phyloP scores from a whole-genome alignment of 2,329 filamentous ascomycete genomes.

The Ceratocystis variospora region DNA sequence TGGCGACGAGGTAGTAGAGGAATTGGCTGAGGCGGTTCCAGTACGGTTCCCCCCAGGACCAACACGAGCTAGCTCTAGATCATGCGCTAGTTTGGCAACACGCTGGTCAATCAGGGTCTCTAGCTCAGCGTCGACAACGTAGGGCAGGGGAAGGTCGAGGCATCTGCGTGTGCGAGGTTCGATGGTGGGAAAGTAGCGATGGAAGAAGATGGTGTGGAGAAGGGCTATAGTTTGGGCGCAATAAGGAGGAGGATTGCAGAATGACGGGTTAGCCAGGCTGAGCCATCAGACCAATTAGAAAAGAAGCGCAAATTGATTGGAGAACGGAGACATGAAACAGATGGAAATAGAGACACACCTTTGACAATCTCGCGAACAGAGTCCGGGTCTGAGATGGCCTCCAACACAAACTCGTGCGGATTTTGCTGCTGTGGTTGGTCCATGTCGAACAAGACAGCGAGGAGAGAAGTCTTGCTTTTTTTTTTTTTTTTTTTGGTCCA shows the following conservation, averaged over 20 bases:
- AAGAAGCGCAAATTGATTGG: slow-evolving; percentile 15
- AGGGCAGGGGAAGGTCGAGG: slow-evolving; percentile 77
- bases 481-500: too few relatives aligned
- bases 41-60: slow-evolving; percentile 19
- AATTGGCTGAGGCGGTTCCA: slow-evolving; percentile 19
- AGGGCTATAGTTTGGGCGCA: slow-evolving; percentile 45
- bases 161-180: slow-evolving; percentile 73
- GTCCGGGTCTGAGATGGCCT: slow-evolving; percentile 80
- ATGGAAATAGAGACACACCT: slow-evolving; percentile 40
- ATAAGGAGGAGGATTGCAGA: slow-evolving; percentile 14
- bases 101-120: slow-evolving; percentile 89
- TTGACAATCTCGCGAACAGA: slow-evolving; percentile 87
- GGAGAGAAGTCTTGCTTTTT: too few relatives aligned
- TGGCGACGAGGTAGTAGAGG: slow-evolving; percentile 4
- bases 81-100: slow-evolving; percentile 46
- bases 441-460: slow-evolving; percentile 26
- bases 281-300: slow-evolving; percentile 6
- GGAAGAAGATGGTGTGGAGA: slow-evolving; percentile 96
- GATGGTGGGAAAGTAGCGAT: slow-evolving; percentile 86
- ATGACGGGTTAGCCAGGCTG: slow-evolving; percentile 15
- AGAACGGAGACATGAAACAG: slow-evolving; percentile 5
- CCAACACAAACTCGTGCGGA: slow-evolving; percentile 63
- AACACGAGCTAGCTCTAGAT: slow-evolving; percentile 13
- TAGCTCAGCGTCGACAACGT: slow-evolving; percentile 78
- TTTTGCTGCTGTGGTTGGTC: slow-evolving; percentile 40